A percentile compares a stretch with the other conserved stretches of the same genome.
Evolutionary conservation across 2,329 filamentous ascomycete species (phyloP).

Genomic region (Colletotrichum lini): DNA sequence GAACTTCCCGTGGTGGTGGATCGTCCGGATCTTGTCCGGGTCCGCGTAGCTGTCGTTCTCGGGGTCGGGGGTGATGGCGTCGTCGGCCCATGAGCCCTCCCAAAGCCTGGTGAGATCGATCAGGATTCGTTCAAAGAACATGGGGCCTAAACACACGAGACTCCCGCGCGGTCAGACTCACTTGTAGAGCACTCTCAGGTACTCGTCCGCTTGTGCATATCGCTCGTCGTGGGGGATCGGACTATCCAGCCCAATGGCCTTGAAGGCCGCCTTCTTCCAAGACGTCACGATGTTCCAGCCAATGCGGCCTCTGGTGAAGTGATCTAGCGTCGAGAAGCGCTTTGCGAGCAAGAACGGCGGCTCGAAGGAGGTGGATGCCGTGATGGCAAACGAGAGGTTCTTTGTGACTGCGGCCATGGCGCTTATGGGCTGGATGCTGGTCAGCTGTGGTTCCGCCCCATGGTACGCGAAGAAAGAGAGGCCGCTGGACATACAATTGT

Average conservation of each 20-base stretch:
- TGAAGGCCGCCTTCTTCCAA: slow-evolving; percentile 72
- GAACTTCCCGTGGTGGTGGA: slow-evolving; percentile 62
- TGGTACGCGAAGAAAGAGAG: background rate
- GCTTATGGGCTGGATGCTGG: slow-evolving; percentile 64
- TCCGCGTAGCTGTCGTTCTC: slow-evolving; percentile 70
- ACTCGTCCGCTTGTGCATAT: slow-evolving; percentile 74
- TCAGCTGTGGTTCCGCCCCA: background rate
- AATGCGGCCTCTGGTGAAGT: slow-evolving; percentile 72
- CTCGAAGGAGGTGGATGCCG: slow-evolving; percentile 74
- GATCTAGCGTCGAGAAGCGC: slow-evolving; percentile 73
- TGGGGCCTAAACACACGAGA: no score
- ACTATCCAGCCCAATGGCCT: slow-evolving; percentile 71
- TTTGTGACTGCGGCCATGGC: slow-evolving; percentile 79
- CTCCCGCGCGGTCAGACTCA: slow-evolving; percentile 45
- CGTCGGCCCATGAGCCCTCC: slow-evolving; percentile 70
- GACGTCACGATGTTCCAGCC: slow-evolving; percentile 78
- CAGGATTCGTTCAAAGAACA: slow-evolving; percentile 27
- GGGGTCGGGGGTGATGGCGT: slow-evolving; percentile 68
- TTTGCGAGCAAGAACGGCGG: slow-evolving; percentile 74
- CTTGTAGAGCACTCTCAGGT: slow-evolving; percentile 74
- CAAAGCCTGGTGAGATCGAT: slow-evolving; percentile 56
- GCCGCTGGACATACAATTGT: slow-evolving; percentile 64
- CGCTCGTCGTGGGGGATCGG: slow-evolving; percentile 74
- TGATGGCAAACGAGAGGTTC: slow-evolving; percentile 74
- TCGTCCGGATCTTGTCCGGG: slow-evolving; percentile 71